These are phyloP conservation scores for Candida morakotiae DNA, from an alignment of 805 yeast species.

Conservation along the genomic window DNA sequence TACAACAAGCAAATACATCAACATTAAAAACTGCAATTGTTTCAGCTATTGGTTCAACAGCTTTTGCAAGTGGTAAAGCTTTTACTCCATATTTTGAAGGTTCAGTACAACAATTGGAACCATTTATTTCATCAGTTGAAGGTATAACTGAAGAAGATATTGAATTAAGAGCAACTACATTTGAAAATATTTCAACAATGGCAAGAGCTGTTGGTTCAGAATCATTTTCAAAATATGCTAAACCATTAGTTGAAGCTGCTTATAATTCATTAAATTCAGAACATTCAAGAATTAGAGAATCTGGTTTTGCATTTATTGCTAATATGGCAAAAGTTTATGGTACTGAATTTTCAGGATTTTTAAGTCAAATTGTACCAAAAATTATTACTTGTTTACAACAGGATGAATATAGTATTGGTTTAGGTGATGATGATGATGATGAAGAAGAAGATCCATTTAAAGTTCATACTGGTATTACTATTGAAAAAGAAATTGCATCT, in stretches of 20 bases:
- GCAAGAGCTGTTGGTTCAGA: constrained; percentile 96
- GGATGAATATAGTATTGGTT: constrained; percentile 72
- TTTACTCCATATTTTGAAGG: constrained; percentile 82
- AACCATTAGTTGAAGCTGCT: constrained; percentile 85
- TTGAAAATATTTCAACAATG: constrained; percentile 91
- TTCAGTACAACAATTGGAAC: constrained; percentile 77
- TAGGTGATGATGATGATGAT: constrained; percentile 42
- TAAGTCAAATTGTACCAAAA: constrained; percentile 78
- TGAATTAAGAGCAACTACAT: constrained; percentile 86
- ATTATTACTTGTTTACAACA: constrained; percentile 80
- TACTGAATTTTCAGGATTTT: constrained; percentile 80
- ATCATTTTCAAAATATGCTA: constrained; percentile 79
- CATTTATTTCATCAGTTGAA: constrained; percentile 68
- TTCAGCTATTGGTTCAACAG: constrained; percentile 95
- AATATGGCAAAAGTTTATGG: constrained; percentile 95
- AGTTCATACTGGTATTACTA: constrained; percentile 91
- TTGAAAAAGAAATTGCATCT: constrained; percentile 94
- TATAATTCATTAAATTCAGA: constrained; percentile 72
- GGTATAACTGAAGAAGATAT: constrained; percentile 86
- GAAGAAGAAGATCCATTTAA: constrained; percentile 69
- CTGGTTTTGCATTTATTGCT: constrained; percentile 90
- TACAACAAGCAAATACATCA: constrained; percentile 69
- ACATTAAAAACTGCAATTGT: constrained; percentile 78
- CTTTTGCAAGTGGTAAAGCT: constrained; percentile 87
- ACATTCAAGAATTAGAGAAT: constrained; percentile 84